Base-by-base conservation (phyloP, 768 basidiomycete genomes). In the Boletus tomentosulus region DNA sequence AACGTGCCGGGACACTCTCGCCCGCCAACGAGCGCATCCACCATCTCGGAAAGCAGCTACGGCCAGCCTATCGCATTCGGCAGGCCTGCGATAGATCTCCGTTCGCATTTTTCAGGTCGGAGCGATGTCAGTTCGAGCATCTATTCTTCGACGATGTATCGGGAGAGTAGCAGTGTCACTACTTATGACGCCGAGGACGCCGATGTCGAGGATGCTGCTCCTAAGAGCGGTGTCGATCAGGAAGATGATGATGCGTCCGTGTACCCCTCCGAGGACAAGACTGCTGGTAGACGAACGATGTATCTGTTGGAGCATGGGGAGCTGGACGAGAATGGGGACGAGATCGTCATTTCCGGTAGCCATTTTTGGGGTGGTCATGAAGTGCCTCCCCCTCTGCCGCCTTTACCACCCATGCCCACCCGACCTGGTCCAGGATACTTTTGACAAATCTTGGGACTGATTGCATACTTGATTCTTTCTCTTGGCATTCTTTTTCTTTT, bases 231-330 rank as follows among this genome's bases (percentile, higher is more conserved):
- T 25, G 7, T 56, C 8, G 65, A 63, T 12, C 61, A 54, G 27
- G 63, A 60, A 33, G 64, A 63, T 4, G 69, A 71, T 34, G 69
- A 69, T 46, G 68, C 59, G 3, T 69, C 70, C 25, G 16, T 65
- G 13, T 68, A 68, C 49, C 54, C 67, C 11, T 57, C 67, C 19
- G 67, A 66, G 22, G 68, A 70, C 28, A 57, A 71, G 54, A 69
- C 68, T 2, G 68, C 68, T 19, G 70, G 68, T 5, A 64, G 70
- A 46, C 66, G 70, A 46, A 69, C 70, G 15, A 69, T 69, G 68
- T 69, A 69, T 49, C 64, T 69, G 24, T 8, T 69, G 31, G 70
- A 69, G 22, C 53, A 71, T 31, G 68, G 62, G 1, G 65, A 57
- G 31, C 15, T 38, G 19, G 64, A 59, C n/a, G 68, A 64, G 33